Evolutionary conservation across 768 basidiomycete genomes (phyloP).

Genomic region (Collybia mongolica): DNA sequence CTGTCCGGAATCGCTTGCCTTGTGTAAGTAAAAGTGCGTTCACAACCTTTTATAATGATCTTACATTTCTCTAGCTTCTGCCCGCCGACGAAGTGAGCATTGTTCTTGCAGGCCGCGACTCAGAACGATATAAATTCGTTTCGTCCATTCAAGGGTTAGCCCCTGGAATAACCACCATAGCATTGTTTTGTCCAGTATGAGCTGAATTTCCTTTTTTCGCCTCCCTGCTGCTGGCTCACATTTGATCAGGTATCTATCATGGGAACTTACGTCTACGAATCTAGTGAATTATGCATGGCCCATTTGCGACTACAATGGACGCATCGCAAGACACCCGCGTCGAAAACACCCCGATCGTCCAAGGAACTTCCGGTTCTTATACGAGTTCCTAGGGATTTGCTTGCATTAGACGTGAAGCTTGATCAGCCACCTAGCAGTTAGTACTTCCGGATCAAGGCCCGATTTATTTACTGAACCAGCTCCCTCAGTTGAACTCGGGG

Average conservation of each 20-base stretch:
- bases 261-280: slow-evolving; percentile 69
- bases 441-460: slow-evolving; percentile 6
- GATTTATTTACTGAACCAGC: background rate
- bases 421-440: slow-evolving; percentile 53
- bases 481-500: slow-evolving; percentile 62
- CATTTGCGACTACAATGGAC: slow-evolving; percentile 68
- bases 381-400: slow-evolving; percentile 59
- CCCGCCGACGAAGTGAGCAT: slow-evolving; percentile 62
- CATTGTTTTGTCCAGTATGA: slow-evolving; percentile 73
- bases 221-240: background rate
- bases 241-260: slow-evolving; percentile 57
- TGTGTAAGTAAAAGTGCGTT: slow-evolving; percentile 53
- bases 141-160: slow-evolving; percentile 38
- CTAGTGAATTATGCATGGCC: slow-evolving; percentile 64
- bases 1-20: slow-evolving; percentile 65
- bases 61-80: slow-evolving; percentile 44
- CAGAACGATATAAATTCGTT: slow-evolving; percentile 59
- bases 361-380: slow-evolving; percentile 44
- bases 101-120: slow-evolving; percentile 59
- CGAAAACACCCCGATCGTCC: slow-evolving; percentile 21
- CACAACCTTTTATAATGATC: background rate
- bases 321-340: slow-evolving; percentile 35
- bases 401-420: slow-evolving; percentile 63
- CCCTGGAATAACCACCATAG: slow-evolving; percentile 58
- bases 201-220: background rate